These are phyloP conservation scores for Termitomyces sp. DNA, from an alignment of 768 basidiomycete species.

Conservation along the genomic window DNA sequence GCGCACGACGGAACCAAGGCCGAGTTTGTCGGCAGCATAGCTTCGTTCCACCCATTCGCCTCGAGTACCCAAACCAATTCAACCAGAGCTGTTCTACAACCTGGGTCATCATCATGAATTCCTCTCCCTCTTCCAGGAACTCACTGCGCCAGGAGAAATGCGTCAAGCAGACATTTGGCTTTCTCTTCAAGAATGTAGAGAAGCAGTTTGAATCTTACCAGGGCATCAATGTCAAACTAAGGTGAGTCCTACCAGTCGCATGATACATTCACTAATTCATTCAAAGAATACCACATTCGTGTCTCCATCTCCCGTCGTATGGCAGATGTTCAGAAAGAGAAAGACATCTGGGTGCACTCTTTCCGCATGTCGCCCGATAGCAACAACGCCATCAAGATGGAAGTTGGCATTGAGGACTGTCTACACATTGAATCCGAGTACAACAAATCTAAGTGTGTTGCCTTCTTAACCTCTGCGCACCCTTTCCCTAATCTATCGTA, in stretches of 20 bases:
- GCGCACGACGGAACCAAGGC: slow-evolving; percentile 97
- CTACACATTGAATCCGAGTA: slow-evolving; percentile 99
- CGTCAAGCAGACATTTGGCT: slow-evolving; percentile 95
- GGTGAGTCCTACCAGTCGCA: slow-evolving; percentile 48
- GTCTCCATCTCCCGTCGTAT: slow-evolving; percentile 89
- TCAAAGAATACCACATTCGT: slow-evolving; percentile 84
- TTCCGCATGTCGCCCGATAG: slow-evolving; percentile 98
- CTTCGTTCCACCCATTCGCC: slow-evolving; percentile 37
- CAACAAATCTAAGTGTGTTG: slow-evolving; percentile 93
- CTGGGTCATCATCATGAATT: slow-evolving; percentile 98
- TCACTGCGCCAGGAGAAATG: slow-evolving; percentile 96
- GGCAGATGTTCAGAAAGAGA: slow-evolving; percentile 92
- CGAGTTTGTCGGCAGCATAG: slow-evolving; percentile 95
- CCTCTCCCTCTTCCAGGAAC: slow-evolving; percentile 90
- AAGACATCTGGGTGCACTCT: slow-evolving; percentile 96
- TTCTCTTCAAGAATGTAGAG: slow-evolving; percentile 98
- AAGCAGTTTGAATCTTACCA: slow-evolving; percentile 98
- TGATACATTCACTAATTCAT: background rate
- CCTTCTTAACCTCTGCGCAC: background rate
- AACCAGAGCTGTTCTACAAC: slow-evolving; percentile 88
- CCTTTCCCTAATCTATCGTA: slow-evolving; percentile 27
- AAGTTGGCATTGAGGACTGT: slow-evolving; percentile 99
- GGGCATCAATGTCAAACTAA: slow-evolving; percentile 96
- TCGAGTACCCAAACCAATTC: background rate
- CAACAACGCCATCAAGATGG: slow-evolving; percentile 99